Base-by-base conservation (phyloP, 305 asterid species). In the Fraxinus greggii region DNA sequence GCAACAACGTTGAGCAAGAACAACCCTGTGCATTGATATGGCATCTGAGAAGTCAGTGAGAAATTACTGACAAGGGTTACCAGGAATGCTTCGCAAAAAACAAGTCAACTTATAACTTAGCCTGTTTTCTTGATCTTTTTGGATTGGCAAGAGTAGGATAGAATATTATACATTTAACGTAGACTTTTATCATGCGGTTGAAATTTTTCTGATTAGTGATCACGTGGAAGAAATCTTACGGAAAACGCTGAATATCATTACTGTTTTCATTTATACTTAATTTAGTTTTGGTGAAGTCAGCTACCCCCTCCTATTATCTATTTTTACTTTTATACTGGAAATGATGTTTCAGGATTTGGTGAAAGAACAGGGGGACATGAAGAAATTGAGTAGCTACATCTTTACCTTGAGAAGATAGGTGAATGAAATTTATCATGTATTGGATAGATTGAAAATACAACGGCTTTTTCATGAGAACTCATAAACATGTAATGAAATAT, bases 271-370 rank as follows among this genome's bases (percentile, higher is more conserved):
- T 7, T 13, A 6, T 48, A 24, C 31, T 33, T 59, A 32, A 74
- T 42, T 70, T 54, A 77, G 24, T 45, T 59, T 10, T 19, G 72
- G 35, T 51, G 79, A 65, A 35, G 32, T 54, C 72, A 69, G 74
- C 21, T 7, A 72, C 63, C 38, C 6, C 29, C 8, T 80, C 63
- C 79, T 36, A 79, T 33, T 79, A 70, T 76, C 42, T 70, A 45
- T 48, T 70, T 78, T 81, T 48, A 67, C 59, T 3, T 29, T 81
- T 15, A 0, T 24, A 24, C 72, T 1, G 3, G 24, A 48, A 51
- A 51, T 51, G 24, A 51, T 51, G 63, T 84, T 84, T 80, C 88
- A 86, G 90, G 85, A 38, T 32, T 23, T 72, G 75, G 63, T 54
- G 86, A 70, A 67, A 75, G 67, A 73, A 70, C 77, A 21, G 19